Percentiles rank a stretch among this genome's conserved stretches.
Conservation (phyloP, 1,284 basidiomycete genomes). For the Moniliophthora roreri region DNA sequence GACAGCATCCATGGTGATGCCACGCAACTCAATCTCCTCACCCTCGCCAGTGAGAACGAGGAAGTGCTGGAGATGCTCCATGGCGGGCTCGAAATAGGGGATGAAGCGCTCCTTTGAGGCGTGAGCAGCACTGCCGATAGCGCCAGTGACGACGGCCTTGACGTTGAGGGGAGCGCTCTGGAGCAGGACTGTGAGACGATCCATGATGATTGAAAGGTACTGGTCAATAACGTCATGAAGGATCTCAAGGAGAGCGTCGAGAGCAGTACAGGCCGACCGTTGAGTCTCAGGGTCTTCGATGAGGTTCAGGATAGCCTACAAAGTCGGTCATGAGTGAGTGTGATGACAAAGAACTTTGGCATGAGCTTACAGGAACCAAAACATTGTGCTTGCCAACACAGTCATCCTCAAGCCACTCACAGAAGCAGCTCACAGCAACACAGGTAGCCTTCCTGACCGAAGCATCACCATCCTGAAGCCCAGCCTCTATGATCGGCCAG, state of each 20-base stretch:
- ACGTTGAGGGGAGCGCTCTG: conserved; percentile 84
- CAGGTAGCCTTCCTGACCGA: conserved; percentile 94
- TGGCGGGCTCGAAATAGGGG: conserved; percentile 94
- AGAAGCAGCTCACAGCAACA: conserved; percentile 93
- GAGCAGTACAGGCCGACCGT: conserved; percentile 90
- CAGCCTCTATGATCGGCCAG: conserved; percentile 94
- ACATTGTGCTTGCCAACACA: conserved; percentile 83
- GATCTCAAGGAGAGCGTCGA: conserved; percentile 96
- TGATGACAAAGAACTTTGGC: background rate
- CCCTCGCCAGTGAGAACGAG: conserved; percentile 81
- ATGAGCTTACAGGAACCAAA: conserved; percentile 77
- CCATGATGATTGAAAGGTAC: conserved; percentile 96
- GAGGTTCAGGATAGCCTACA: conserved; percentile 83
- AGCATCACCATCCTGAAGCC: conserved; percentile 83
- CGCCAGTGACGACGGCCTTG: conserved; percentile 96
- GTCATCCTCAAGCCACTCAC: conserved; percentile 97
- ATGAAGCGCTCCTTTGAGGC: conserved; percentile 93
- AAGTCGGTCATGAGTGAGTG: conserved; percentile 1
- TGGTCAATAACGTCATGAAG: conserved; percentile 88
- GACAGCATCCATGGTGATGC: conserved; percentile 97
- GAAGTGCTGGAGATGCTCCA: conserved; percentile 89
- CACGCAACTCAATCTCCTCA: conserved; percentile 92
- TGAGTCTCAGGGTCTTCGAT: conserved; percentile 90
- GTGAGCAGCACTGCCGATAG: conserved; percentile 97
- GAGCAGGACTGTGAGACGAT: conserved; percentile 86